Conservation (phyloP, 768 basidiomycete genomes). For the Tubosaeta brunneosetosa region DNA sequence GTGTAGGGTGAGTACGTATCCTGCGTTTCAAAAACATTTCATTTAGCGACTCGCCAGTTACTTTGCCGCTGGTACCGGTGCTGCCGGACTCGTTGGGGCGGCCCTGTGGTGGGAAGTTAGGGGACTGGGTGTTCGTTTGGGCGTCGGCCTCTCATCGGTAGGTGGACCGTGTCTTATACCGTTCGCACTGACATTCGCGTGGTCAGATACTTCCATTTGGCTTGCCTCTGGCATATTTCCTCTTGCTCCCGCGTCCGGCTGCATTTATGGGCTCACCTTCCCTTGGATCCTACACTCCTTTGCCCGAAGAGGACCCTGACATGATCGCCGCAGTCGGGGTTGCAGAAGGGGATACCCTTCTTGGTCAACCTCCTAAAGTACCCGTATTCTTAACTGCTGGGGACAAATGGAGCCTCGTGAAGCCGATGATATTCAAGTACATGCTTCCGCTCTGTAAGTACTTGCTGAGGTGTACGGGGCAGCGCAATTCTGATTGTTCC, state of each 20-base stretch:
- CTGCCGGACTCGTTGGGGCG: slow-evolving; percentile 89
- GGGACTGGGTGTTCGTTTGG: slow-evolving; percentile 73
- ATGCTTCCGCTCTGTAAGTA: slow-evolving; percentile 91
- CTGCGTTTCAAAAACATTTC: not conserved
- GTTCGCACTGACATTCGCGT: not conserved
- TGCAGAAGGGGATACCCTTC: slow-evolving; percentile 28
- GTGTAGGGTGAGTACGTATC: slow-evolving; percentile 60
- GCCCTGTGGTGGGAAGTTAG: slow-evolving; percentile 94
- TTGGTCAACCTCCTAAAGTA: slow-evolving; percentile 34
- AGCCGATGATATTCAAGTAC: slow-evolving; percentile 73
- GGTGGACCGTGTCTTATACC: slow-evolving; percentile 19
- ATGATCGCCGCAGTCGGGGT: slow-evolving; percentile 14
- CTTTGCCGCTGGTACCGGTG: slow-evolving; percentile 92
- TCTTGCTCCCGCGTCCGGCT: slow-evolving; percentile 64
- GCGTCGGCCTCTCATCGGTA: slow-evolving; percentile 81
- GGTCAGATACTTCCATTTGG: slow-evolving; percentile 74
- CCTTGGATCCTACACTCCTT: slow-evolving; percentile 32
- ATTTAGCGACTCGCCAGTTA: slow-evolving; percentile 45
- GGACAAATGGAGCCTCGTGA: slow-evolving; percentile 81
- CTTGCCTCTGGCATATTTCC: slow-evolving; percentile 71
- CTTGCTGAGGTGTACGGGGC: not conserved
- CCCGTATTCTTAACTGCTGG: slow-evolving; percentile 51
- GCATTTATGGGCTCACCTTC: slow-evolving; percentile 44
- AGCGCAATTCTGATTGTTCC: slow-evolving; percentile 10
- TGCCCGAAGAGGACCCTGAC: slow-evolving; percentile 33